phyloP scores from a whole-genome alignment of 257 asterid species.

The Buddleja alternifolia region DNA sequence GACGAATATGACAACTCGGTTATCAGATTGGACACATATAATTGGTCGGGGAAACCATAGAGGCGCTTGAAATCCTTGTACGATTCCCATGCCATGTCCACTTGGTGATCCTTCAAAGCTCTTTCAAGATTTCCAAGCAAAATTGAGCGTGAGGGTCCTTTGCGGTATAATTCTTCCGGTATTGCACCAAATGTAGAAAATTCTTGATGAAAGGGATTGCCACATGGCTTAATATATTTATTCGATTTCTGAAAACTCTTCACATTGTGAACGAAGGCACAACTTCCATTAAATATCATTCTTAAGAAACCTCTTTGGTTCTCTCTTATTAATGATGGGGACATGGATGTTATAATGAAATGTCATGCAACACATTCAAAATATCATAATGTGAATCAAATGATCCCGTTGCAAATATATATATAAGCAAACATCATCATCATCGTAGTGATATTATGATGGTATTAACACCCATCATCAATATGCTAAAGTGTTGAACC shows the following conservation, averaged over 20 bases:
- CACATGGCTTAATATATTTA: no score
- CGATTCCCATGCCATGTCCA: conserved; percentile 72
- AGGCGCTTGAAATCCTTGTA: conserved; percentile 60
- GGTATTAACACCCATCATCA: no score
- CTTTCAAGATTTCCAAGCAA: conserved; percentile 60
- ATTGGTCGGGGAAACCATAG: conserved; percentile 67
- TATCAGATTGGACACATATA: conserved; percentile 54
- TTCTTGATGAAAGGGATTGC: conserved; percentile 17
- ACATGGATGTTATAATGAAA: conserved; percentile 3
- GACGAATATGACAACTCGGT: conserved; percentile 66
- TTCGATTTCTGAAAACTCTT: conserved; percentile 19
- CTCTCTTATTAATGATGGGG: conserved; percentile 30
- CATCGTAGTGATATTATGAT: neutral
- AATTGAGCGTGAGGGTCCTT: conserved; percentile 43
- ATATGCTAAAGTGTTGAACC: neutral
- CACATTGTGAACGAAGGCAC: conserved; percentile 16
- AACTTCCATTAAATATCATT: conserved; percentile 30
- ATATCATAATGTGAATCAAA: neutral
- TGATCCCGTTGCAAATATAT: no score
- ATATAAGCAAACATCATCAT: neutral
- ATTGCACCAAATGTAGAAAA: conserved; percentile 36
- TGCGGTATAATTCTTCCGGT: conserved; percentile 40
- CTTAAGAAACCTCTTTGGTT: conserved; percentile 34
- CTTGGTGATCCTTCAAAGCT: conserved; percentile 59
- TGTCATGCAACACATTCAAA: conserved; percentile 3